Conservation (phyloP, 495 filamentous ascomycete genomes). For the Xylaria venustula region DNA sequence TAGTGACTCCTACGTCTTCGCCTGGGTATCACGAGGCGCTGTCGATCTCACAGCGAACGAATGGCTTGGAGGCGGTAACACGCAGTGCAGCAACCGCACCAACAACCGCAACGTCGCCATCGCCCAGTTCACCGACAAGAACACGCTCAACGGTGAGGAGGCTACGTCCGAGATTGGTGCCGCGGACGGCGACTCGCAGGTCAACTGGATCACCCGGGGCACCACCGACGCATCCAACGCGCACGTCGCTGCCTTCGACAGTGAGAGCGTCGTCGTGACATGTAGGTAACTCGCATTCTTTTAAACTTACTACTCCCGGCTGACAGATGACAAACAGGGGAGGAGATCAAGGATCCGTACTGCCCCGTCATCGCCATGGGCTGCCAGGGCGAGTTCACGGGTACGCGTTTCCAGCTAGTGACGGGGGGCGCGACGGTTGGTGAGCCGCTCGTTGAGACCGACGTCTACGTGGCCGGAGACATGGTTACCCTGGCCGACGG, state of each 20-base stretch:
- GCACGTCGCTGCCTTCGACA: slow-evolving; percentile 49
- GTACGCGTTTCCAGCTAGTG: slow-evolving; percentile 52
- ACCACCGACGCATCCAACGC: slow-evolving; percentile 54
- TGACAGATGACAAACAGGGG: slow-evolving; percentile 25
- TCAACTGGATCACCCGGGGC: slow-evolving; percentile 49
- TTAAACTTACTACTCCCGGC: too few species aligned
- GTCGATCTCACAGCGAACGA: slow-evolving; percentile 44
- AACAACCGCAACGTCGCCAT: slow-evolving; percentile 53
- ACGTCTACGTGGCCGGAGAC: slow-evolving; percentile 53
- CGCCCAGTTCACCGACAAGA: slow-evolving; percentile 46
- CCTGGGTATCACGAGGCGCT: slow-evolving; percentile 55
- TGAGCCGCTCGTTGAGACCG: slow-evolving; percentile 32
- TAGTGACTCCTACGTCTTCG: slow-evolving; percentile 46
- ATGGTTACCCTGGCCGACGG: slow-evolving; percentile 48
- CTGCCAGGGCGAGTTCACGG: slow-evolving; percentile 48
- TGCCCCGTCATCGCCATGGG: slow-evolving; percentile 54
- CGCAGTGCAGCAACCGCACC: slow-evolving; percentile 44
- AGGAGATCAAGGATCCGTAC: slow-evolving; percentile 46
- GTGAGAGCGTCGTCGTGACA: slow-evolving; percentile 45
- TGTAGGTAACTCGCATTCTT: slow-evolving; percentile 14
- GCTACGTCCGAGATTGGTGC: slow-evolving; percentile 49
- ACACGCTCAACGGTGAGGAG: slow-evolving; percentile 45
- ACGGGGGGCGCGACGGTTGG: slow-evolving; percentile 43
- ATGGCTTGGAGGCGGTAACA: slow-evolving; percentile 54
- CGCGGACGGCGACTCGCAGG: slow-evolving; percentile 48